Conservation (phyloP, 225 moss, liverwort and hornwort genomes). For the Polytrichum formosum region DNA sequence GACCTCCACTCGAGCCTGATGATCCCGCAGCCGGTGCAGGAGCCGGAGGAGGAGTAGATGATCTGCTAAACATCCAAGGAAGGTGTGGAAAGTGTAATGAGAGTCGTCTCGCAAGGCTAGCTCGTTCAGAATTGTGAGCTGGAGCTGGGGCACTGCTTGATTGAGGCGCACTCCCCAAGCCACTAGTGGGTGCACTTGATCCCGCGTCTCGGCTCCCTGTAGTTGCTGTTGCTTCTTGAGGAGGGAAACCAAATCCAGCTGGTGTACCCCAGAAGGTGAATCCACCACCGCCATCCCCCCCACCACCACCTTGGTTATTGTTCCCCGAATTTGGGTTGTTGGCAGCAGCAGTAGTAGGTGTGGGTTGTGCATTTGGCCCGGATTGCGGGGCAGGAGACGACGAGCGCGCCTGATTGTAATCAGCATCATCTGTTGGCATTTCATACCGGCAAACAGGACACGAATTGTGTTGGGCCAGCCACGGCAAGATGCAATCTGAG, state of each 20-base stretch:
- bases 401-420: constrained; percentile 68
- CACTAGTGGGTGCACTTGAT: constrained; percentile 53
- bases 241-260: constrained; percentile 42
- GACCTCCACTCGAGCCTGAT: constrained; percentile 54
- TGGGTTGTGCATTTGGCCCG: constrained; percentile 13
- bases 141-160: constrained; percentile 32
- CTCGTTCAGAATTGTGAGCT: constrained; percentile 31
- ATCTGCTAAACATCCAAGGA: constrained; percentile 65
- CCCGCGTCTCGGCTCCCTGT: constrained; percentile 50
- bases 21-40: constrained; percentile 63
- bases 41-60: constrained; percentile 42
- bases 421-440: constrained; percentile 96
- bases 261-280: constrained; percentile 73
- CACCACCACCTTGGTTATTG: constrained; percentile 36
- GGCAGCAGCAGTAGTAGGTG: constrained; percentile 15
- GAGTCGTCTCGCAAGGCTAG: constrained; percentile 57
- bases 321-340: constrained; percentile 20
- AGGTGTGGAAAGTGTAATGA: constrained; percentile 82
- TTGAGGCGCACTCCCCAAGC: constrained; percentile 27
- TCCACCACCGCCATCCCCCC: constrained; percentile 49
- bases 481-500: constrained; percentile 90
- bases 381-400: constrained; percentile 7
- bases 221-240: constrained; percentile 24
- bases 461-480: constrained; percentile 92
- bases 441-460: constrained; percentile 96